These are phyloP conservation scores for Geotrichum candidum DNA, from an alignment of 1,139 yeast genomes.

Conservation along the genomic window DNA sequence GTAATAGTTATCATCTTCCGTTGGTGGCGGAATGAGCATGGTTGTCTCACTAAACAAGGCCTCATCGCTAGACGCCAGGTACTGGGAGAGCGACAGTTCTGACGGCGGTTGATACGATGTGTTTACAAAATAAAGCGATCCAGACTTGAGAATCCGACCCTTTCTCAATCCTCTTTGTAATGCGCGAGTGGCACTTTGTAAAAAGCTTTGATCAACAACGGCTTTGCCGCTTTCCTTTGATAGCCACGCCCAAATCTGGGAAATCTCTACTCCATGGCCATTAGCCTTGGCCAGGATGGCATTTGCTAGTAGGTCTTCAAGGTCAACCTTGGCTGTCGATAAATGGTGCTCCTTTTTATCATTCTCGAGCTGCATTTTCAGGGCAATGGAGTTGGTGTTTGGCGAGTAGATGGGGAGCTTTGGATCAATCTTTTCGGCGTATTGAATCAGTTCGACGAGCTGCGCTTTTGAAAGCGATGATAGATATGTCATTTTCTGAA, in stretches of 20 bases:
- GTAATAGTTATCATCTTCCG: constrained; percentile 33
- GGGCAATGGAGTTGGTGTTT: constrained; percentile 33
- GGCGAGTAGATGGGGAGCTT: constrained; percentile 37
- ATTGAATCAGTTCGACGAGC: constrained; percentile 38
- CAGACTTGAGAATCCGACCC: constrained; percentile 33
- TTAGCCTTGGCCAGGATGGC: constrained; percentile 33
- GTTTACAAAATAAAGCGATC: constrained; percentile 32
- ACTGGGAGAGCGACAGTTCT: constrained; percentile 34
- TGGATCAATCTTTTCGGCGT: constrained; percentile 36
- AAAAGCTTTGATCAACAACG: constrained; percentile 34
- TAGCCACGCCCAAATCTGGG: constrained; percentile 35
- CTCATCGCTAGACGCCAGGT: constrained; percentile 34
- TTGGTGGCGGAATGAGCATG: constrained; percentile 32
- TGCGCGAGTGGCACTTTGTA: constrained; percentile 37
- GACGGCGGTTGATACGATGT: constrained; percentile 34
- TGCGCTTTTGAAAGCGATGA: constrained; percentile 39
- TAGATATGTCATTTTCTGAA: constrained; percentile 36
- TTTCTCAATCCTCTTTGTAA: constrained; percentile 35
- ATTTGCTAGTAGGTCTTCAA: constrained; percentile 35
- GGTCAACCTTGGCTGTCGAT: constrained; percentile 24
- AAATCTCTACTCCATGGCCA: constrained; percentile 34
- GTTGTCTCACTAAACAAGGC: constrained; percentile 36
- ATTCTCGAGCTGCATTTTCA: constrained; percentile 35
- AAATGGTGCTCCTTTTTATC: constrained; percentile 29
- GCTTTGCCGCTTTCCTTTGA: constrained; percentile 29